Conservation (phyloP, 2,329 filamentous ascomycete species). For the Elsinoe arachidis region DNA sequence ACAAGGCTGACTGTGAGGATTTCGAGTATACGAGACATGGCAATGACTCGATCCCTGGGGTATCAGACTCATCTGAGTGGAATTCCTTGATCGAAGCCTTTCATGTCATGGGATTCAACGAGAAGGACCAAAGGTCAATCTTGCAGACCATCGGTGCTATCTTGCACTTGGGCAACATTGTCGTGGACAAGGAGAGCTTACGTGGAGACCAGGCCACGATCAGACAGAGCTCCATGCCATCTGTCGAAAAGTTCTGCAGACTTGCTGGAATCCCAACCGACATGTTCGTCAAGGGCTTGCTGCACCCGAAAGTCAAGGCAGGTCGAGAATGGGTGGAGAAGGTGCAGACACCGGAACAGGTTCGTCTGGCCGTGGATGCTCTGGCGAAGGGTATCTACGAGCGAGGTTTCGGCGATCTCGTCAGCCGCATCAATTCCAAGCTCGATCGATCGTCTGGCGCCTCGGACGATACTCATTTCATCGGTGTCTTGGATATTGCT, state of each 20-base stretch:
- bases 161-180: constrained; percentile 85
- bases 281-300: constrained; percentile 74
- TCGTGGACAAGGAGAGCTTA: constrained; percentile 81
- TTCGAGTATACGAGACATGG: constrained; percentile 89
- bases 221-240: constrained; percentile 61
- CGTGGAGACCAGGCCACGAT: constrained; percentile 84
- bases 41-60: constrained; percentile 81
- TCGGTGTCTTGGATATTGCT: constrained; percentile 96
- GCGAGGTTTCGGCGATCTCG: constrained; percentile 86
- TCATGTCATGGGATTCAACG: constrained; percentile 83
- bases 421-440: constrained; percentile 82
- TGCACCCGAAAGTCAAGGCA: constrained; percentile 91
- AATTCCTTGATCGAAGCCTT: constrained; percentile 84
- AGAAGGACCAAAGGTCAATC: constrained; percentile 73
- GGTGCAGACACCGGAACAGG: constrained; percentile 93
- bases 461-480: constrained; percentile 85
- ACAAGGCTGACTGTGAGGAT: constrained; percentile 67
- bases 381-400: constrained; percentile 97
- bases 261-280: constrained; percentile 79
- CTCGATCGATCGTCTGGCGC: constrained; percentile 78
- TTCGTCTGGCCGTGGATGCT: constrained; percentile 79
- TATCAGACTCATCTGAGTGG: constrained; percentile 90
- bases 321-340: constrained; percentile 98
- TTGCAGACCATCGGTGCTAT: constrained; percentile 83
- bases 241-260: constrained; percentile 70